These are phyloP conservation scores for Elsinoe perseae DNA, from an alignment of 2,329 filamentous ascomycete species.

Conservation along the genomic window DNA sequence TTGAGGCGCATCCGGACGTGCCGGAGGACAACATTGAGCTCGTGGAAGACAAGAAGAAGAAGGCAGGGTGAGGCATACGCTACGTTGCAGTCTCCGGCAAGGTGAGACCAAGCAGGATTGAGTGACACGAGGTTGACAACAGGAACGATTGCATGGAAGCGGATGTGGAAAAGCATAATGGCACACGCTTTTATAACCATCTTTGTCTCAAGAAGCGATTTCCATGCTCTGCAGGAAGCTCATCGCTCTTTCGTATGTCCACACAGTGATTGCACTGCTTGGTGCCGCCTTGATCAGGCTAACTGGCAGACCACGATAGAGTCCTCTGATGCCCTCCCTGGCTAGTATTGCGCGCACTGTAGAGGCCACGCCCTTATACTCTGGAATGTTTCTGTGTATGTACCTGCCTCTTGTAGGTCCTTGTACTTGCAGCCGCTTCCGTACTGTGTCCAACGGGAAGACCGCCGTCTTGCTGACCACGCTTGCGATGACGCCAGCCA, in stretches of 20 bases:
- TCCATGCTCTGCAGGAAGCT: conserved; percentile 31
- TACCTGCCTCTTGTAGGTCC: conserved; percentile 75
- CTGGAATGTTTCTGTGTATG: conserved; percentile 79
- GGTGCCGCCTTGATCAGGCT: conserved; percentile 89
- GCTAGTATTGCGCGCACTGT: conserved; percentile 62
- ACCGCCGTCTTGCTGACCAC: conserved; percentile 79
- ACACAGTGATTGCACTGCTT: conserved; percentile 86
- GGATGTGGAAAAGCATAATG: not conserved
- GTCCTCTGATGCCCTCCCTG: conserved; percentile 66
- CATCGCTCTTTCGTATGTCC: conserved; percentile 80
- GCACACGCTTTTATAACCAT: not conserved
- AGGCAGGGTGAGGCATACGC: conserved; percentile 33
- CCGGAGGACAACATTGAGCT: conserved; percentile 93
- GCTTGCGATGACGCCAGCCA: conserved; percentile 71
- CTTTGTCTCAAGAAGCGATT: not conserved
- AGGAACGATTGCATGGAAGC: not conserved
- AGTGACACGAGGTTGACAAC: not conserved
- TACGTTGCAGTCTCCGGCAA: not conserved
- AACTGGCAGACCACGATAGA: conserved; percentile 83
- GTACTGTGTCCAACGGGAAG: conserved; percentile 85
- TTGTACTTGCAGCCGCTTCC: conserved; percentile 92
- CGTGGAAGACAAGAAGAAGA: conserved; percentile 95
- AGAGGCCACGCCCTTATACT: conserved; percentile 61
- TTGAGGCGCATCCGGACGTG: conserved; percentile 82
- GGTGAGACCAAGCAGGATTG: not conserved